Conservation (phyloP, 768 basidiomycete species). For the Crucibulum laeve region DNA sequence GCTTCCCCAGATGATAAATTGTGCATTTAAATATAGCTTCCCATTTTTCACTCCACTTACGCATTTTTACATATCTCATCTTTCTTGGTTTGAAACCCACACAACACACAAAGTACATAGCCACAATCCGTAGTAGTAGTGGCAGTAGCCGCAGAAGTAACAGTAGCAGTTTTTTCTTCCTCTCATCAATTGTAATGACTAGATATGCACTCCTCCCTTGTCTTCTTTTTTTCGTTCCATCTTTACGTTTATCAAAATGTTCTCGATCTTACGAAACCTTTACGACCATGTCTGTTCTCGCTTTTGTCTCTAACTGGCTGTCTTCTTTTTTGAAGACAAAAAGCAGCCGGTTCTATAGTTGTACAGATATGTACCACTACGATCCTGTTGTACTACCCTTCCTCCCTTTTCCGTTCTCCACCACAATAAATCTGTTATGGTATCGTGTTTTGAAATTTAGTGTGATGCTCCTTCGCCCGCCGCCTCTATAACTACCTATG, state of each 20-base stretch:
- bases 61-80: constrained; percentile 10
- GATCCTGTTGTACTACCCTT: background rate
- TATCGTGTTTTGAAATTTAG: background rate
- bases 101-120: background rate
- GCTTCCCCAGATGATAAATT: constrained; percentile 11
- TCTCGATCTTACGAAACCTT: constrained; percentile 21
- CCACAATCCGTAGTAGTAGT: no score
- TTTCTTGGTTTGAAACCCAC: constrained; percentile 6
- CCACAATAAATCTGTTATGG: background rate
- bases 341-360: constrained; percentile 1
- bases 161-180: constrained; percentile 5
- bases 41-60: constrained; percentile 10
- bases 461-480: no score
- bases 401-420: background rate
- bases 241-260: constrained; percentile 15
- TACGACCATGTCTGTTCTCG: background rate
- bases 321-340: background rate
- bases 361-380: background rate
- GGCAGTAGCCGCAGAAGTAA: no score
- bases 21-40: constrained; percentile 20
- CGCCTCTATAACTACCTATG: no score
- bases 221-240: constrained; percentile 16
- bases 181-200: constrained; percentile 59
- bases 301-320: background rate
- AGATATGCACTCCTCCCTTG: constrained; percentile 54